These are phyloP conservation scores for Trypanosoma boissoni DNA, from an alignment of 208 protist genomes.

Conservation along the genomic window DNA sequence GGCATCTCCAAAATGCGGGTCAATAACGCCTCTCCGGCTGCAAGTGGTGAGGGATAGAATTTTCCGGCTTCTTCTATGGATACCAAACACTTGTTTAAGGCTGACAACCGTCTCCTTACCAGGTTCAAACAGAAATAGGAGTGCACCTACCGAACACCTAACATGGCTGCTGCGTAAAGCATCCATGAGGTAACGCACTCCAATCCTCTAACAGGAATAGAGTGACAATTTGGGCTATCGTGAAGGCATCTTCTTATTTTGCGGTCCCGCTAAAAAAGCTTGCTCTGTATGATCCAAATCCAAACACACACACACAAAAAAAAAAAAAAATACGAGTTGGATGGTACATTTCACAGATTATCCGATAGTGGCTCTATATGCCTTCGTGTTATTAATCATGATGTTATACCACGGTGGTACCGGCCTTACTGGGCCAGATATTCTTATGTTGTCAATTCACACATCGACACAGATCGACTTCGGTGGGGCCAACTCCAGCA, in stretches of 20 bases:
- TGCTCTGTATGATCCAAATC: neutral
- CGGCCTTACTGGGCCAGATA: constrained; percentile 8
- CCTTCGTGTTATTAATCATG: neutral
- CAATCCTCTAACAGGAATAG: neutral
- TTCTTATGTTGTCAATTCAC: constrained; percentile 31
- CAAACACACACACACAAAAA: neutral
- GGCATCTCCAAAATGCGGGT: neutral
- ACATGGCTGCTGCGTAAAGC: neutral
- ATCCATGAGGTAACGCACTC: neutral
- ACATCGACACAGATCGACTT: constrained; percentile 17
- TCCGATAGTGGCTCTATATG: neutral
- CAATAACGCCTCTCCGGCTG: neutral
- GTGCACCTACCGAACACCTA: neutral
- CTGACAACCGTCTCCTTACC: neutral
- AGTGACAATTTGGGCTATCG: neutral
- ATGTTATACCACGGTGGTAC: neutral
- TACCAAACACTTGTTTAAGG: neutral
- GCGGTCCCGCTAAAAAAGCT: neutral
- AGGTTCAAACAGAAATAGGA: constrained; percentile 1
- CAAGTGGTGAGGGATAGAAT: neutral
- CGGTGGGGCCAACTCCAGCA: neutral
- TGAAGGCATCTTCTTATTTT: neutral
- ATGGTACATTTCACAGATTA: neutral
- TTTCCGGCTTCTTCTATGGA: neutral
- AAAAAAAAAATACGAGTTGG: neutral